Evolutionary conservation across 139 green algal species (phyloP).

Genomic region (Coelastrella sp.): DNA sequence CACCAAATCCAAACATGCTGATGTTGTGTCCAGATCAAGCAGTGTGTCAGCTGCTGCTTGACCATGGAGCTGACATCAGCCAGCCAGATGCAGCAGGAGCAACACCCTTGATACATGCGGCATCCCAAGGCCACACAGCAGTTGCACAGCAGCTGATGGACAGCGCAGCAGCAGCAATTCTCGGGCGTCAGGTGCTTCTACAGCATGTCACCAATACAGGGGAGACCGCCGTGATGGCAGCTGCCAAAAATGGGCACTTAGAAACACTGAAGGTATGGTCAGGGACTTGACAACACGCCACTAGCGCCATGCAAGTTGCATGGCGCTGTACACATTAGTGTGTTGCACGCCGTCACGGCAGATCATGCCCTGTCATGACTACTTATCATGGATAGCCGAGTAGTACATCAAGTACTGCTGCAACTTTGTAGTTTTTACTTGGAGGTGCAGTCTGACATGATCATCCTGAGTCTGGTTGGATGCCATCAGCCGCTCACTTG

Average conservation of each 20-base stretch:
- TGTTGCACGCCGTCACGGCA: too few relatives aligned
- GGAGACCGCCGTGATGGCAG: conserved; percentile 26
- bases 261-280: conserved; percentile 15
- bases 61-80: conserved; percentile 29
- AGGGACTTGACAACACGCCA: too few relatives aligned
- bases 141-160: conserved; percentile 3
- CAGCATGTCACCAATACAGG: not conserved
- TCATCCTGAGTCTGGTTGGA: too few relatives aligned
- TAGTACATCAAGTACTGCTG: too few relatives aligned
- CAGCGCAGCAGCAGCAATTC: not conserved
- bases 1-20: not conserved
- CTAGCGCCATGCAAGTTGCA: too few relatives aligned
- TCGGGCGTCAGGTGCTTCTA: conserved; percentile 7
- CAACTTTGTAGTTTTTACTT: too few relatives aligned
- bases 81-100: not conserved
- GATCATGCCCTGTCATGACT: too few relatives aligned
- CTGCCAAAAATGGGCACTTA: conserved; percentile 22
- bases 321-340: too few relatives aligned
- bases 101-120: conserved; percentile 20
- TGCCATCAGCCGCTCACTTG: too few relatives aligned
- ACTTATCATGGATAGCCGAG: too few relatives aligned
- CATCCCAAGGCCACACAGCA: not conserved
- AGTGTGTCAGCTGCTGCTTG: conserved; percentile 32
- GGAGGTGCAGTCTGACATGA: too few relatives aligned
- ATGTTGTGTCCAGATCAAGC: not conserved